Base-by-base conservation (phyloP, 345 rosid species). In the Citrus mangshanensis region DNA sequence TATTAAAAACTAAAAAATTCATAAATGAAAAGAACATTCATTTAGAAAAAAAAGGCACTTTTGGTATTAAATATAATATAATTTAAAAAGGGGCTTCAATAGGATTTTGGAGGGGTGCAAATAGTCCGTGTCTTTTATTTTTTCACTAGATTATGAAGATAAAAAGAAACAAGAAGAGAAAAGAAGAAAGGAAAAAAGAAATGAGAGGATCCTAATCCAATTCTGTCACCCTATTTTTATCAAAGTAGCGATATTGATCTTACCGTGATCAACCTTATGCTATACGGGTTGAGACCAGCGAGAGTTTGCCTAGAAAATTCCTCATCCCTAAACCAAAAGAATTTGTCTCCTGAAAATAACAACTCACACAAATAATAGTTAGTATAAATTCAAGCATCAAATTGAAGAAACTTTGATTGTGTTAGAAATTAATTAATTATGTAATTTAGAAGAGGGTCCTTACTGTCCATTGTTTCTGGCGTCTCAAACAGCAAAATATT, bases 231-330 rank as follows among this genome's bases (percentile, higher is more conserved):
- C 51, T 46, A 46, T 13, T 46, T 46, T 46, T 46, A 46, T 13
- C 51, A 46, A 46, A 46, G 18, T 13, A 13, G 18, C 51, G 51
- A 0, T 46, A 46, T 16, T 12, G 22, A 25, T 7, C 84, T 76
- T 89, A 94, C 97, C 80, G 78, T 78, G 69, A 94, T 83, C 79
- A 90, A 86, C 25, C 84, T 76, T 37, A 94, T 74, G 79, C 84
- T 21, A 21, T 3, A 86, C 9, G 98, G 97, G 46, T 94, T 92
- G 30, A 94, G 87, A 56, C 98, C 97, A 25, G 96, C 91, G 37
- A 94, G 95, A 40, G 89, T 86, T 78, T 94, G 93, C 9, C 97
- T 87, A 60, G 88, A 87, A 19, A 92, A 94, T 68, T 94, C 97
- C 16, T 92, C 94, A 62, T 92, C 96, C 75, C 88, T 79, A 12